Percentiles rank a stretch among this genome's conserved stretches.
These are phyloP conservation scores for Handroanthus guayacan DNA, from an alignment of 257 asterid genomes.

Conservation along the genomic window DNA sequence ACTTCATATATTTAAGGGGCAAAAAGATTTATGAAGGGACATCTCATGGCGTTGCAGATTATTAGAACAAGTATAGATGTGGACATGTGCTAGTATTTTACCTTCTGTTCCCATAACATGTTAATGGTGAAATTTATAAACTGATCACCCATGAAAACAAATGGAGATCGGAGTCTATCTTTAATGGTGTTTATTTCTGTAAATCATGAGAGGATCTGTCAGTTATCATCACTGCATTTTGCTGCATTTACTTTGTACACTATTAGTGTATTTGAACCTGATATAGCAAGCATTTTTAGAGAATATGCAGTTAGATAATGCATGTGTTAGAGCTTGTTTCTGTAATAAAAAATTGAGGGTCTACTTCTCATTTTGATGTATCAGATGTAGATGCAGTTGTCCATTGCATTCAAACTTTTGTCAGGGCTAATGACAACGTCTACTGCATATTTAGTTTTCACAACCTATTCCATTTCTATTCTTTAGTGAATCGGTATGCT, in stretches of 20 bases:
- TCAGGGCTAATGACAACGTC: neutral
- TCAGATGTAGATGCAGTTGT: neutral
- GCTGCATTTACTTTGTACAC: neutral
- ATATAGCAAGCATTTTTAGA: neutral
- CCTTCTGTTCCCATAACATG: neutral
- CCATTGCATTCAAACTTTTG: conserved; percentile 5
- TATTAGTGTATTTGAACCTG: conserved; percentile 3
- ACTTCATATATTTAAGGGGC: neutral
- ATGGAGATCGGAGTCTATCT: neutral
- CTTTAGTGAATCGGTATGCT: conserved; percentile 19
- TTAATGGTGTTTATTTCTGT: conserved; percentile 9
- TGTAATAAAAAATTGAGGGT: neutral
- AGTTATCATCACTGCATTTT: neutral
- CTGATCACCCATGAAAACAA: neutral
- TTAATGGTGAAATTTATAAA: neutral
- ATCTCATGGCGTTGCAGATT: neutral
- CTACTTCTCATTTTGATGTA: neutral
- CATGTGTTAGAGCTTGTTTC: conserved; percentile 2
- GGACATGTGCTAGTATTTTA: conserved; percentile 2
- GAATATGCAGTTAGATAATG: neutral
- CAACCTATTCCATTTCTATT: neutral
- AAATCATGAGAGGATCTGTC: conserved; percentile 7
- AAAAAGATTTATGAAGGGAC: neutral
- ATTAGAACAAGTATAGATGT: neutral
- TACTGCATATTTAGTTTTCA: neutral